Evolutionary conservation across 2,329 filamentous ascomycete species (phyloP).

Genomic region (Colletotrichum somersetense): DNA sequence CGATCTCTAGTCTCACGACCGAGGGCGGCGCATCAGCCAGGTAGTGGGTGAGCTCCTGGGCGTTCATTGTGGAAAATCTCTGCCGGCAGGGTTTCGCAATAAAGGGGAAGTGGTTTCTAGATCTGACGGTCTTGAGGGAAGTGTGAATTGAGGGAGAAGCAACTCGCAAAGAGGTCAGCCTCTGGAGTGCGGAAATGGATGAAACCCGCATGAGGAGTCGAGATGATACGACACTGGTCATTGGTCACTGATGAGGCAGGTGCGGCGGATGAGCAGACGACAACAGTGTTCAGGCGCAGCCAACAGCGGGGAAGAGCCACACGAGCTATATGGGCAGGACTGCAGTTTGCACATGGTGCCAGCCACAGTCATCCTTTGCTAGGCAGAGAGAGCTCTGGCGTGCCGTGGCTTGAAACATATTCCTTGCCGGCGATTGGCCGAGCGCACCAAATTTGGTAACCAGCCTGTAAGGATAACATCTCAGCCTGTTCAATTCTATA

Average conservation of each 20-base stretch:
- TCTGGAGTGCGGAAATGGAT: conserved; percentile 52
- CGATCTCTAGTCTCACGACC: conserved; percentile 89
- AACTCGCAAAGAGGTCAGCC: conserved; percentile 48
- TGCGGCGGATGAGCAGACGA: conserved; percentile 33
- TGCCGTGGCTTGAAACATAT: not conserved
- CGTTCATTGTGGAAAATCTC: conserved; percentile 63
- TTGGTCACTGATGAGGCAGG: conserved; percentile 41
- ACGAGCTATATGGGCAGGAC: not conserved
- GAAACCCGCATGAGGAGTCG: conserved; percentile 45
- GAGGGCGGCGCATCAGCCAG: conserved; percentile 91
- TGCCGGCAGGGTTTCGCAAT: conserved; percentile 35
- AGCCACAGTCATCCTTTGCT: not conserved
- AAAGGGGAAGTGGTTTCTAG: conserved; percentile 19
- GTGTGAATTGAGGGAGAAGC: conserved; percentile 27
- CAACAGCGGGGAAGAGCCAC: conserved; percentile 29
- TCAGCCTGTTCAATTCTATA: not conserved
- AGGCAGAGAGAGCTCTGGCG: not conserved
- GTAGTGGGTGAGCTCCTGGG: conserved; percentile 78
- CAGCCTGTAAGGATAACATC: not conserved
- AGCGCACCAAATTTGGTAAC: not conserved
- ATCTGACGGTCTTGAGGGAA: conserved; percentile 23
- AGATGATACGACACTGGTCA: conserved; percentile 36
- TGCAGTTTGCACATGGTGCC: not conserved
- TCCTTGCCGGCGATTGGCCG: not conserved
- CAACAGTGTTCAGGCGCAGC: conserved; percentile 26